These are phyloP conservation scores for Boeremia lycopersici DNA, from an alignment of 2,329 filamentous ascomycete genomes.

Conservation along the genomic window DNA sequence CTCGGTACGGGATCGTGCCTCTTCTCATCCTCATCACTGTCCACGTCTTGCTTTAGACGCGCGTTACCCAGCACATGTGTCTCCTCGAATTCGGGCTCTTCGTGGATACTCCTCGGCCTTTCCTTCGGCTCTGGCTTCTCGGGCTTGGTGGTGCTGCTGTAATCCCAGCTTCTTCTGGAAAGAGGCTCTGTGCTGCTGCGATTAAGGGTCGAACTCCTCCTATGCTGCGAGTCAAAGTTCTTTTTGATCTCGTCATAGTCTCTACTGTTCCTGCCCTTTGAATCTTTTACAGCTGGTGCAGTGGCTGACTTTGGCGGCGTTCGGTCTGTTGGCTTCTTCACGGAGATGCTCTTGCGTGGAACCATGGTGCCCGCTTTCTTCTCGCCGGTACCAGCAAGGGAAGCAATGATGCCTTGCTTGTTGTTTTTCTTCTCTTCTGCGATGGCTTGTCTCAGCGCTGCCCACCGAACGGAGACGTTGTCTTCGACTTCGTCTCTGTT, in stretches of 20 bases:
- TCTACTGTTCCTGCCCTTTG: slow-evolving; percentile 13
- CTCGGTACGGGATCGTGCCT: slow-evolving; percentile 11
- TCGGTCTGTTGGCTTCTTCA: slow-evolving; percentile 12
- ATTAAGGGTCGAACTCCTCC: slow-evolving; percentile 4
- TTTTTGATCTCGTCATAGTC: slow-evolving; percentile 20
- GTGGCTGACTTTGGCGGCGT: slow-evolving; percentile 18
- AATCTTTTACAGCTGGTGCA: slow-evolving; percentile 10
- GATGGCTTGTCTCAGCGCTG: slow-evolving; percentile 30
- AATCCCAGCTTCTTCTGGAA: slow-evolving; percentile 4
- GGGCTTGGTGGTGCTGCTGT: not conserved
- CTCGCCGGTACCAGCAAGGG: slow-evolving; percentile 32
- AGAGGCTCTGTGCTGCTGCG: slow-evolving; percentile 29
- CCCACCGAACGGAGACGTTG: slow-evolving; percentile 31
- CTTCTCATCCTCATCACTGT: slow-evolving; percentile 8
- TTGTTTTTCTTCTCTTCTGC: slow-evolving; percentile 33
- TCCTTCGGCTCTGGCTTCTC: not conserved
- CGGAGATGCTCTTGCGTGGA: slow-evolving; percentile 30
- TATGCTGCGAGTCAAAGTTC: slow-evolving; percentile 17
- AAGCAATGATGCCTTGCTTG: slow-evolving; percentile 32
- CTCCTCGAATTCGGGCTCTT: slow-evolving; percentile 7
- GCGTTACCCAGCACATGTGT: slow-evolving; percentile 8
- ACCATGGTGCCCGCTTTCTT: slow-evolving; percentile 37
- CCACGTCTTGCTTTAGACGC: slow-evolving; percentile 2
- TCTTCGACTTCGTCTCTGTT: slow-evolving; percentile 42
- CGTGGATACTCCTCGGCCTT: slow-evolving; percentile 5